phyloP scores from a whole-genome alignment of 2,329 filamentous ascomycete species.

The Aspergillus piperis region DNA sequence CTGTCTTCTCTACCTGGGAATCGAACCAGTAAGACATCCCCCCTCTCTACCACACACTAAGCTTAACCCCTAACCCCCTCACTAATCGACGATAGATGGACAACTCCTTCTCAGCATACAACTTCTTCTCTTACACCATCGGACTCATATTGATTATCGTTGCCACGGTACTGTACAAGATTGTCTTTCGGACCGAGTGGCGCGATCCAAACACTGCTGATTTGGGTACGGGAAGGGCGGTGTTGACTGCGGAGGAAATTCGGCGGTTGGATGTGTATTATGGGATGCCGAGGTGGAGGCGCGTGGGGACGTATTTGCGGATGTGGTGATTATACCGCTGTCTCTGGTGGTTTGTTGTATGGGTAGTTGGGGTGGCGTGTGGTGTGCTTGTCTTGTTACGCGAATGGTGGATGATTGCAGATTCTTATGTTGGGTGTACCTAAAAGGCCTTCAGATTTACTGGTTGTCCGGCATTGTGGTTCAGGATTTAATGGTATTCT shows the following conservation, averaged over 20 bases:
- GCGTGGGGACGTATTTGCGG: constrained; percentile 10
- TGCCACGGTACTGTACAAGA: constrained; percentile 5
- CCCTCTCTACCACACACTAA: background rate
- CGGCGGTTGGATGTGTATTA: constrained; percentile 12
- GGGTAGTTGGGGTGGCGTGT: too few species aligned
- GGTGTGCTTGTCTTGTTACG: too few species aligned
- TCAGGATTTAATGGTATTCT: too few species aligned
- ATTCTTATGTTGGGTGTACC: too few species aligned
- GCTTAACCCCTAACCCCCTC: too few species aligned
- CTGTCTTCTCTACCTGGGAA: constrained; percentile 4
- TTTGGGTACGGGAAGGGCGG: constrained; percentile 6
- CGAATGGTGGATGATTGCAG: too few species aligned
- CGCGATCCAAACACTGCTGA: constrained; percentile 7
- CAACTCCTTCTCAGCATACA: constrained; percentile 6
- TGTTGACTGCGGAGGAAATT: constrained; percentile 2
- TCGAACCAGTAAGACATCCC: constrained; percentile 2
- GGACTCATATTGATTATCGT: constrained; percentile 8
- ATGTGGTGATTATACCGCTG: constrained; percentile 1
- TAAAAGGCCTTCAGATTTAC: too few species aligned
- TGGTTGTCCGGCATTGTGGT: too few species aligned
- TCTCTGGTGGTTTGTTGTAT: too few species aligned
- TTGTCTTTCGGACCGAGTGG: constrained; percentile 10
- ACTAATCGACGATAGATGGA: background rate
- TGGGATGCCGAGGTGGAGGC: constrained; percentile 10
- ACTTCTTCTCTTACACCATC: constrained; percentile 13